Conservation (phyloP, 2,329 filamentous ascomycete species). For the Xylaria digitata region DNA sequence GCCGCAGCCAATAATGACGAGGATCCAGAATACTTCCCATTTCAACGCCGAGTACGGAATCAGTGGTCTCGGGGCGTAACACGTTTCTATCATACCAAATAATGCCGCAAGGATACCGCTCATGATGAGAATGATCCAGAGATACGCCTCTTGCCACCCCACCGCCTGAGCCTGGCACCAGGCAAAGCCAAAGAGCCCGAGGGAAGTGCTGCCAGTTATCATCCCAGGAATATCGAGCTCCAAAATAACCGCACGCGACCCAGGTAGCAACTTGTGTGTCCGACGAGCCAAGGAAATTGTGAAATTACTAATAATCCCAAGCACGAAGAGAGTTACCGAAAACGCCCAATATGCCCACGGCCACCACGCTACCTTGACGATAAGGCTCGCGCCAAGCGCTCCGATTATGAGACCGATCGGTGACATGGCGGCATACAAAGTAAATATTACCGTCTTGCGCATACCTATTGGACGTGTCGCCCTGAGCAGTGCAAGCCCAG, state of each 20-base stretch:
- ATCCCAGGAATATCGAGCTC: conserved; percentile 57
- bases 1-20: conserved; percentile 56
- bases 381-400: conserved; percentile 54
- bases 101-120: conserved; percentile 64
- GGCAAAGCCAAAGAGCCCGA: conserved; percentile 73
- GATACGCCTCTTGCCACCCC: conserved; percentile 67
- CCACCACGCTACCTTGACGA: conserved; percentile 58
- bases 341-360: conserved; percentile 61
- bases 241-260: conserved; percentile 36
- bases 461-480: conserved; percentile 65
- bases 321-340: conserved; percentile 50
- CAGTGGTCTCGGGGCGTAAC: conserved; percentile 57
- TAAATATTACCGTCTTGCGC: conserved; percentile 70
- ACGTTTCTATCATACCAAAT: conserved; percentile 68
- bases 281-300: conserved; percentile 51
- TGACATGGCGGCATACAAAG: conserved; percentile 59
- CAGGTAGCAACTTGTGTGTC: conserved; percentile 31
- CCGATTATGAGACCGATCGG: conserved; percentile 60
- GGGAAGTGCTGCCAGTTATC: conserved; percentile 60
- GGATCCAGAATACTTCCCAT: conserved; percentile 58
- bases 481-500: conserved; percentile 71
- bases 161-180: conserved; percentile 73
- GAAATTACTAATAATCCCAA: conserved; percentile 50
- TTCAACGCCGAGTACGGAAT: conserved; percentile 61
- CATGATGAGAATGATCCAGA: conserved; percentile 67